Evolutionary conservation across 139 green algal genomes (phyloP).

Genomic region (Chlorokybus atmophyticus): DNA sequence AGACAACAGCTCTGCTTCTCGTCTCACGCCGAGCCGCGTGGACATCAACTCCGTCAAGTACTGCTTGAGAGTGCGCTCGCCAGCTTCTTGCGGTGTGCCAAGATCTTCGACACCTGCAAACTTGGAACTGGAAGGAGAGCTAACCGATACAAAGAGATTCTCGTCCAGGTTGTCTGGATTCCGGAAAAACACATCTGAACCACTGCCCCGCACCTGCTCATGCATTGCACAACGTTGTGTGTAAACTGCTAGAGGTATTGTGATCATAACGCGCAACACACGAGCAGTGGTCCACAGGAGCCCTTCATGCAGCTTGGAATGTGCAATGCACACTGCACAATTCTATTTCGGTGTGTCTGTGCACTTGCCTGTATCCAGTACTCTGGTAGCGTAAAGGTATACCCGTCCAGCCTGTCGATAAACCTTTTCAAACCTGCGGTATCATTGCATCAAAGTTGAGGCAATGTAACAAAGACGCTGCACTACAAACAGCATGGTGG

Average conservation of each 20-base stretch:
- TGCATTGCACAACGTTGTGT: not conserved
- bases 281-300: not conserved
- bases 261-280: not conserved
- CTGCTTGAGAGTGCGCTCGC: conserved; percentile 44
- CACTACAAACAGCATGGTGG: too few species aligned
- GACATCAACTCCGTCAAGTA: conserved; percentile 90
- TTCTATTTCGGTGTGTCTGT: not conserved
- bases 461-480: too few species aligned
- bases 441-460: too few species aligned
- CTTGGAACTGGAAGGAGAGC: conserved; percentile 62
- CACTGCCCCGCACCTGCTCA: conserved; percentile 15
- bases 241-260: not conserved
- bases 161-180: conserved; percentile 72
- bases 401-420: conserved; percentile 20
- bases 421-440: too few species aligned
- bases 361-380: conserved; percentile 18
- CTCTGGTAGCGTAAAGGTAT: conserved; percentile 22
- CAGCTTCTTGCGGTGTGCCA: conserved; percentile 60
- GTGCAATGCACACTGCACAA: too few species aligned
- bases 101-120: conserved; percentile 61
- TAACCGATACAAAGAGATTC: conserved; percentile 83
- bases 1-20: conserved; percentile 33
- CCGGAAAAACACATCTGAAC: conserved; percentile 32
- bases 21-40: conserved; percentile 67
- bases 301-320: not conserved